phyloP scores from a whole-genome alignment of 2,329 filamentous ascomycete genomes.

The Botrytis medusae region DNA sequence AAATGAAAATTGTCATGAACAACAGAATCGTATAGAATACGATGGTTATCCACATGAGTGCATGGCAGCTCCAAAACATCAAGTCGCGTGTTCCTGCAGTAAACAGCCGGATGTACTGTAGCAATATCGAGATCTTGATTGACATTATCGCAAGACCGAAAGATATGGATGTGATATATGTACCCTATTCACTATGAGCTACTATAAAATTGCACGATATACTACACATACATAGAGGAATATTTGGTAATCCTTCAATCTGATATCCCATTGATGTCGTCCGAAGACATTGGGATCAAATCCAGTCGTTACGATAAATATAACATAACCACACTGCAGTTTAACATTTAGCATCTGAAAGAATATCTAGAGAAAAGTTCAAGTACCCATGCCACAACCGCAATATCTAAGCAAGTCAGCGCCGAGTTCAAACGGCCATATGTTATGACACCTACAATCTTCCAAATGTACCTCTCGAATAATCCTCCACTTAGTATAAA shows the following conservation, averaged over 20 bases:
- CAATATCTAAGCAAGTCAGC: conserved; percentile 1
- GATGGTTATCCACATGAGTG: background rate
- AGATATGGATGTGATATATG: conserved; percentile 7
- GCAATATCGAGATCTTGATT: conserved; percentile 9
- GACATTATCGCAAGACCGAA: conserved; percentile 13
- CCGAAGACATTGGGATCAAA: conserved; percentile 8
- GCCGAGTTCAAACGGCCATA: background rate
- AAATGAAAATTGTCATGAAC: conserved; percentile 8
- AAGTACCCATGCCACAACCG: conserved; percentile 9
- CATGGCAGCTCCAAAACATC: conserved; percentile 6
- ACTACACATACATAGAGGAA: background rate
- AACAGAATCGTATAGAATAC: background rate
- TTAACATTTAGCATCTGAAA: background rate
- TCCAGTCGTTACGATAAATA: background rate
- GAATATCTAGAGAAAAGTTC: background rate
- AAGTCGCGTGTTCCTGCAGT: conserved; percentile 1
- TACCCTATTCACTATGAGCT: background rate
- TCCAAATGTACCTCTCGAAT: conserved; percentile 8
- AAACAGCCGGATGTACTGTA: conserved; percentile 5
- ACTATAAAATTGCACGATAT: background rate
- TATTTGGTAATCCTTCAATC: background rate
- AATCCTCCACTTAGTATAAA: conserved; percentile 2
- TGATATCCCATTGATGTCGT: conserved; percentile 10
- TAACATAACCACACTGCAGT: background rate
- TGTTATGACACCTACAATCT: background rate